phyloP scores from a whole-genome alignment of 768 basidiomycete species.

The Boletus insuetus region DNA sequence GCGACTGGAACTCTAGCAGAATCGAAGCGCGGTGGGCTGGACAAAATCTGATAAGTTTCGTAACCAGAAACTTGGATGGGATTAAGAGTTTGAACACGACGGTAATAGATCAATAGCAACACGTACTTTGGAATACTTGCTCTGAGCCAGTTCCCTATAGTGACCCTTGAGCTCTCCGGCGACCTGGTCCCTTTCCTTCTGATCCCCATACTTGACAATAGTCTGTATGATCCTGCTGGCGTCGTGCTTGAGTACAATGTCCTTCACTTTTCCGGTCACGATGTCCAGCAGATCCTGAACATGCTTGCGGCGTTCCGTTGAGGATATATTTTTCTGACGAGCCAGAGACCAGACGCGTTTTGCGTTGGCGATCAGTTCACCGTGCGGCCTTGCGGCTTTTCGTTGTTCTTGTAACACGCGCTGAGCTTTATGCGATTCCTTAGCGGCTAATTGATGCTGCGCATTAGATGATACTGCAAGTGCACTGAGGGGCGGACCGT shows the following conservation, averaged over 20 bases:
- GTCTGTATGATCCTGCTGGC: constrained; percentile 84
- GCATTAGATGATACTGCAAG: constrained; percentile 5
- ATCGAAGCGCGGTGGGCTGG: constrained; percentile 74
- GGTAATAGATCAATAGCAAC: background rate
- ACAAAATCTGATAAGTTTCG: constrained; percentile 75
- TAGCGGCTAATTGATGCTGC: constrained; percentile 41
- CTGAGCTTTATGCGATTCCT: constrained; percentile 73
- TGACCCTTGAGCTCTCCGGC: constrained; percentile 80
- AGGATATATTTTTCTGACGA: constrained; percentile 65
- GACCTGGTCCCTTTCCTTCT: constrained; percentile 71
- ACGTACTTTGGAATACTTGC: constrained; percentile 85
- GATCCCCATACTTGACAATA: constrained; percentile 77
- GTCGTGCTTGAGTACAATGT: constrained; percentile 89
- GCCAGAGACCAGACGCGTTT: constrained; percentile 78
- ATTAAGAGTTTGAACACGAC: background rate
- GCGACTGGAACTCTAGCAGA: constrained; percentile 72
- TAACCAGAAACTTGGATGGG: constrained; percentile 63
- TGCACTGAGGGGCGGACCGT: constrained; percentile 43
- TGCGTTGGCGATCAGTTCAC: constrained; percentile 62
- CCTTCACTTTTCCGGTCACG: constrained; percentile 78
- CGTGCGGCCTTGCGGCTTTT: constrained; percentile 75
- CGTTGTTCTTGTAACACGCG: constrained; percentile 65
- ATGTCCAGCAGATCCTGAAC: constrained; percentile 71
- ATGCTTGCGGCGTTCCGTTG: constrained; percentile 71
- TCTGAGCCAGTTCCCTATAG: constrained; percentile 75